Conservation (phyloP, 805 yeast genomes). For the Lipomyces mesembrius region DNA sequence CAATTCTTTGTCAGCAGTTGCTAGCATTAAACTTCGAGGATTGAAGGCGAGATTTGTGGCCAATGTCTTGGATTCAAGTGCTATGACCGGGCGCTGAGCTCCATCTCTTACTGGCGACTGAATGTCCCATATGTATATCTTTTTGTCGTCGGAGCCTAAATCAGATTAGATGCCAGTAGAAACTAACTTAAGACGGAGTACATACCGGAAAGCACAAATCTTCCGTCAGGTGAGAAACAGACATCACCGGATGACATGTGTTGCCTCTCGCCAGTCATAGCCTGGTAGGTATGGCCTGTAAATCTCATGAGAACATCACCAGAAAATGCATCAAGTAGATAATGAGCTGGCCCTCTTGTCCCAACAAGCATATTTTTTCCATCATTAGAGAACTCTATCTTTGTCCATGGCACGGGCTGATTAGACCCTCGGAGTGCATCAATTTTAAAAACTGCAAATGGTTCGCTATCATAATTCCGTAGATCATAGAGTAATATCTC, state of each 20-base stretch:
- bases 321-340: slow-evolving; percentile 70
- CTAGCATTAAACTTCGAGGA: slow-evolving; percentile 63
- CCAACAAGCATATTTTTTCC: slow-evolving; percentile 67
- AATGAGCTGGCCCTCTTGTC: slow-evolving; percentile 60
- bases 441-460: slow-evolving; percentile 54
- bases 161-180: neutral
- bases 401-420: slow-evolving; percentile 53
- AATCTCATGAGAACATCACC: slow-evolving; percentile 58
- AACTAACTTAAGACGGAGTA: neutral
- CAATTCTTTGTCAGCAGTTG: slow-evolving; percentile 65
- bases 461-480: slow-evolving; percentile 61
- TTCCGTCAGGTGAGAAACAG: slow-evolving; percentile 70
- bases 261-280: slow-evolving; percentile 52
- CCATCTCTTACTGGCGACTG: slow-evolving; percentile 35
- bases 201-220: slow-evolving; percentile 60
- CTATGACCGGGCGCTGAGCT: slow-evolving; percentile 39
- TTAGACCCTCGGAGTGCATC: slow-evolving; percentile 42
- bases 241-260: slow-evolving; percentile 55
- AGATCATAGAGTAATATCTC: slow-evolving; percentile 65
- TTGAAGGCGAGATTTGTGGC: slow-evolving; percentile 59
- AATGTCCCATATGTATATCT: slow-evolving; percentile 59
- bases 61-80: slow-evolving; percentile 34
- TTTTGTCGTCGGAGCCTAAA: slow-evolving; percentile 54
- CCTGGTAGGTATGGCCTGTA: slow-evolving; percentile 52
- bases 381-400: slow-evolving; percentile 77